phyloP scores from a whole-genome alignment of 495 filamentous ascomycete genomes.

The Penicillium verhagenii region DNA sequence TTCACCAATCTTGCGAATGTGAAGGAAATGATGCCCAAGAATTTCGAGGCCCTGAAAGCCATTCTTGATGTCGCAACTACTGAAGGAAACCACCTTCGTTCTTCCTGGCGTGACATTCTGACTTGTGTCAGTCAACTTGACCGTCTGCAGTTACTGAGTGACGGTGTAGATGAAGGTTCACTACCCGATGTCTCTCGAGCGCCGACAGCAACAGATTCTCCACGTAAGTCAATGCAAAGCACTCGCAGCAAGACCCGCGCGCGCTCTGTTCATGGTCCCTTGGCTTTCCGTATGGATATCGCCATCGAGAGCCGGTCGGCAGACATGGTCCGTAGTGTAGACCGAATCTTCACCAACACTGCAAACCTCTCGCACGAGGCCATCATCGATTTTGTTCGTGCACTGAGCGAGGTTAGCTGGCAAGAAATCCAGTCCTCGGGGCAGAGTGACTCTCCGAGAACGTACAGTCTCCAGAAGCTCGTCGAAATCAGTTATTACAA shows the following conservation, averaged over 20 bases:
- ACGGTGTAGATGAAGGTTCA: slow-evolving; percentile 87
- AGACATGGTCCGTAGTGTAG: slow-evolving; percentile 88
- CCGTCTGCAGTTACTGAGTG: slow-evolving; percentile 89
- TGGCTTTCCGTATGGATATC: slow-evolving; percentile 77
- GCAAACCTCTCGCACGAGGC: slow-evolving; percentile 90
- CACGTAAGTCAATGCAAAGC: slow-evolving; percentile 69
- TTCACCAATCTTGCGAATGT: slow-evolving; percentile 95
- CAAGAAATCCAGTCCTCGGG: slow-evolving; percentile 97
- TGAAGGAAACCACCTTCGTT: slow-evolving; percentile 83
- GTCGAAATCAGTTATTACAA: slow-evolving; percentile 99
- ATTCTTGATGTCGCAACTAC: slow-evolving; percentile 88
- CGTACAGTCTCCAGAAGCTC: slow-evolving; percentile 94
- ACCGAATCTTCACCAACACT: slow-evolving; percentile 94
- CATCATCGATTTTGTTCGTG: slow-evolving; percentile 95
- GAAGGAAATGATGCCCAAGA: slow-evolving; percentile 93
- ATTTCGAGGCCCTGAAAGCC: slow-evolving; percentile 87
- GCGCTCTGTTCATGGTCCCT: slow-evolving; percentile 60
- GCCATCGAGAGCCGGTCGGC: slow-evolving; percentile 89
- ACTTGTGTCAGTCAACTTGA: slow-evolving; percentile 97
- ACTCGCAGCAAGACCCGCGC: slow-evolving; percentile 62
- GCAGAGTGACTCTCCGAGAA: slow-evolving; percentile 89
- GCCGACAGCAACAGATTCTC: slow-evolving; percentile 46
- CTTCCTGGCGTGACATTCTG: slow-evolving; percentile 92
- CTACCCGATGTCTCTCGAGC: slow-evolving; percentile 91
- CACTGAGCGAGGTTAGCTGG: slow-evolving; percentile 95